Base-by-base conservation (phyloP, 75 land plant genomes). In the Pinus albicaulis region DNA sequence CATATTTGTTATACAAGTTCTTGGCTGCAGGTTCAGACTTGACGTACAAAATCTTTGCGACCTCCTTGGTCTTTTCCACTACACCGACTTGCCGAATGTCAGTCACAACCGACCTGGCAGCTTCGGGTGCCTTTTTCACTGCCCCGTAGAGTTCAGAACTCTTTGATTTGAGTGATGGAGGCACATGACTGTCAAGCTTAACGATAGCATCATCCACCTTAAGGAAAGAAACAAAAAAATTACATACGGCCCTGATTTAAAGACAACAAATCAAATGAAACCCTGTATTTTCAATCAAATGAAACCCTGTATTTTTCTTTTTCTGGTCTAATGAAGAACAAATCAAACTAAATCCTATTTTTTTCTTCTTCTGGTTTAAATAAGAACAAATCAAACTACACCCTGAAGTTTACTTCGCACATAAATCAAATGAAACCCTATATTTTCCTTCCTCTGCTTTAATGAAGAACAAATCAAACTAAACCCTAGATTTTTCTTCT, bases 111-210 rank as follows among this genome's bases (percentile, higher is more conserved):
- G 84, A 74, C 59, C 89, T 89, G 2, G 96, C 98, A 14, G 83
- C 89, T 56, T 74, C 90, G 3, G 99, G 94, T n/a, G 94, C 95
- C 75, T 78, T 78, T 68, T 87, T 86, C 38, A 90, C 99, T 2
- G 89, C 89, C 17, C 81, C 83, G 75, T 84, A 69, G 17, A 89
- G 89, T n/a, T 87, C 81, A 57, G n/a, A 57, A 0, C 94, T 83
- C 36, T 76, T 91, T 13, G 82, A 88, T 82, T 96, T 96, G 57
- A 94, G 76, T 2, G 73, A 62, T 11, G 77, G 61, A 36, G 99
- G 93, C 38, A 92, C 86, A 57, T 72, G 80, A 10, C 83, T 74
- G 8, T 91, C 91, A 44, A 93, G 53, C 63, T 82, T 82, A 1
- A 25, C 53, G 17, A 96, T 74, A 7, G 94, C 82, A 22, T 83